A percentile compares a stretch with the other conserved stretches of the same genome.
These are phyloP conservation scores for Xylaria multiplex DNA, from an alignment of 2,329 filamentous ascomycete species.

Conservation along the genomic window DNA sequence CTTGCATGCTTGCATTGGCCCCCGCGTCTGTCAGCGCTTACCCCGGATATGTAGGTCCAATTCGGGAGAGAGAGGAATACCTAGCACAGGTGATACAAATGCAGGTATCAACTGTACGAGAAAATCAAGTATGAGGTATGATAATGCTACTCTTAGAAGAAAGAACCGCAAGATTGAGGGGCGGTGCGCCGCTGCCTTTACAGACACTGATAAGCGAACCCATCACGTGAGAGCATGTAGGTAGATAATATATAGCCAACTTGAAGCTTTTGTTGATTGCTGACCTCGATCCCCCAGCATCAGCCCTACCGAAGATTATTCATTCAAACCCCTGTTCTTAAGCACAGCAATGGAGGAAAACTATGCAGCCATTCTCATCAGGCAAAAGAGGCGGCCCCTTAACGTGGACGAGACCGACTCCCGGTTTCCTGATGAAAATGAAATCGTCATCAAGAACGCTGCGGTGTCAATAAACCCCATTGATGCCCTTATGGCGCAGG, in stretches of 20 bases:
- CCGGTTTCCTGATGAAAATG: constrained; percentile 35
- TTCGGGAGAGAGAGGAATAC: background rate
- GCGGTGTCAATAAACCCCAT: constrained; percentile 51
- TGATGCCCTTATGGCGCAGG: constrained; percentile 46
- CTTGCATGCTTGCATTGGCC: constrained; percentile 12
- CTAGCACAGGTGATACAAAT: background rate
- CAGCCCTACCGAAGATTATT: background rate
- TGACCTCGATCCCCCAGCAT: background rate
- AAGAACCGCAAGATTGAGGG: constrained; percentile 11
- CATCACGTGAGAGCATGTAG: background rate
- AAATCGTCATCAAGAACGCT: constrained; percentile 47
- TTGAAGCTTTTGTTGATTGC: background rate
- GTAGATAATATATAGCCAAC: constrained; percentile 2
- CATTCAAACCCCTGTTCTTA: background rate
- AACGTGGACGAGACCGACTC: constrained; percentile 27
- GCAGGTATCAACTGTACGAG: background rate
- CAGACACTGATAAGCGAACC: constrained; percentile 2
- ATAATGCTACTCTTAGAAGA: background rate
- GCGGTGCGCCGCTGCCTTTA: background rate
- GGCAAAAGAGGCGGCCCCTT: constrained; percentile 25
- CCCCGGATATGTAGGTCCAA: background rate
- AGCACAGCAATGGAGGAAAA: constrained; percentile 27
- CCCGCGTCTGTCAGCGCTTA: constrained; percentile 4
- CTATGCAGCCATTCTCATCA: constrained; percentile 29
- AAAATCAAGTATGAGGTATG: background rate